Conservation (phyloP, 495 filamentous ascomycete genomes). For the Hypoxylon intermedium region DNA sequence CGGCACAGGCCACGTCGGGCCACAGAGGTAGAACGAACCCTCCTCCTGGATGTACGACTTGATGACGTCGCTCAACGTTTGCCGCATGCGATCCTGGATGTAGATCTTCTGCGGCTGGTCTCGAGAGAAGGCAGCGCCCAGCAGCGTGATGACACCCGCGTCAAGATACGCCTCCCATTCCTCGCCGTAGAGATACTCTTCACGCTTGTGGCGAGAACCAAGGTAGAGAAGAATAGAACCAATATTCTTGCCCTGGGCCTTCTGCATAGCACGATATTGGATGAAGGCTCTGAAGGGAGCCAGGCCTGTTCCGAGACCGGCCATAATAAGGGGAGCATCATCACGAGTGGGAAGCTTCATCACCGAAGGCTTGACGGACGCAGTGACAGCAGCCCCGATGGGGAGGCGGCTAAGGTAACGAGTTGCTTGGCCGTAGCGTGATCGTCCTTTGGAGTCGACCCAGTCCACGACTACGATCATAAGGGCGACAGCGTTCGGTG, state of each 20-base stretch:
- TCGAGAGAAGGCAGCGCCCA: conserved; percentile 93
- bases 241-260: conserved; percentile 91
- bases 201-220: conserved; percentile 93
- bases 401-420: conserved; percentile 79
- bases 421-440: conserved; percentile 91
- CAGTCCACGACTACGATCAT: conserved; percentile 98
- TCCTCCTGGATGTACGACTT: conserved; percentile 87
- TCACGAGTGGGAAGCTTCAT: conserved; percentile 90
- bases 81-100: conserved; percentile 96
- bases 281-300: conserved; percentile 98
- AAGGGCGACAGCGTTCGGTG: conserved; percentile 83
- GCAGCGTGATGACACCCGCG: conserved; percentile 90
- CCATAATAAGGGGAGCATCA: conserved; percentile 95
- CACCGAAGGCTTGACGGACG: conserved; percentile 94
- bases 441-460: conserved; percentile 85
- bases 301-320: conserved; percentile 95
- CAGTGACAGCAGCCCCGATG: conserved; percentile 79
- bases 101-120: conserved; percentile 99
- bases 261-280: conserved; percentile 97
- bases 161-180: conserved; percentile 99
- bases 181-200: conserved; percentile 98
- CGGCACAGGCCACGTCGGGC: conserved; percentile 98
- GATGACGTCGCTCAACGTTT: conserved; percentile 84
- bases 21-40: conserved; percentile 94
- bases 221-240: conserved; percentile 94